Evolutionary conservation across 192 early-diverging fungal species (phyloP), one percentile per base, ranked within the genome.

Genomic region (Dispira parvispora): DNA sequence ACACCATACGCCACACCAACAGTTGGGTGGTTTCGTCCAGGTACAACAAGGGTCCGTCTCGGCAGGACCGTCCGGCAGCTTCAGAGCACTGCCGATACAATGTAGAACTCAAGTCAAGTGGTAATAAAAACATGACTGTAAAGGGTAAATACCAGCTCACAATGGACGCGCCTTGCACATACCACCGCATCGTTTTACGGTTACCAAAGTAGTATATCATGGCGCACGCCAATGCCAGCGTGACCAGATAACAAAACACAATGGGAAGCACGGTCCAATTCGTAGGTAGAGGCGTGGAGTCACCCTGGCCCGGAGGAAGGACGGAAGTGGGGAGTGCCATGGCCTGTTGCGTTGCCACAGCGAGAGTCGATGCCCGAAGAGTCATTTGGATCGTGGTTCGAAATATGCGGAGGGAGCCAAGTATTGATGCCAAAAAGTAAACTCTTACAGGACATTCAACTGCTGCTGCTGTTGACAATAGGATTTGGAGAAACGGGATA

Each of bases 121-220:
- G 91, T 45, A 97, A 75, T 23, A 97, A 82, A 28, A 97, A 72
- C 13, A 92, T 80, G 62, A 95, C 90, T 65, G 89, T 83, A 74
- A 97, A 91, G 11, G 94, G 90, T 63, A 93, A 83, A 66, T 87
- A 88, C 88, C 88, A 95, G 46, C 88, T 85, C 53, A 90, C 65
- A 66, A 83, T 81, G 5, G 82, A 73, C 16, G 83, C 79, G 18
- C 82, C 65, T 45, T 84, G 82, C 28, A 89, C 83, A 69, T 94
- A 94, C 92, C 92, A 98, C 47, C 85, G 75, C 46, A 83, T 85
- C 58, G 73, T 76, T 43, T 69, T 70, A 55, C 80, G 69, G 75
- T 93, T 78, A 45, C 89, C 87, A 78, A 87, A 96, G 68, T 85
- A 83, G 63, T 82, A 76, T 28, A 96, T 70, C 50, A 88, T 69